Conservation (phyloP, 192 early-diverging fungal species). For the Mortierella alpina region DNA sequence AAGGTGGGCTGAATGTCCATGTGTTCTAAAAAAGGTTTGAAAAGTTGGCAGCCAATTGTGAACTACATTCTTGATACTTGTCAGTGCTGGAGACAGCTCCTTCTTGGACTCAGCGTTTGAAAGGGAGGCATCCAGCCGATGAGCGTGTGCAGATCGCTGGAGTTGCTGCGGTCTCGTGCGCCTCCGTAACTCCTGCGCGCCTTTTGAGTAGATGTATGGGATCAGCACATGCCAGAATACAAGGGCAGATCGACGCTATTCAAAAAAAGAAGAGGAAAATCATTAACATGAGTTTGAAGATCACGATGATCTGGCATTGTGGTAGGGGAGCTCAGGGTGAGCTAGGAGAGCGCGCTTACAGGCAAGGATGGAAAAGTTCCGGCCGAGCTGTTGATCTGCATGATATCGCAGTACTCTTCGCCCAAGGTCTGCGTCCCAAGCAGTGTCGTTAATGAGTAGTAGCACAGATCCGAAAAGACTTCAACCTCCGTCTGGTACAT, state of each 20-base stretch:
- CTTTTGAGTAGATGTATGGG: conserved; percentile 57
- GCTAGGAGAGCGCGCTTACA: conserved; percentile 41
- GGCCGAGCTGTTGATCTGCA: conserved; percentile 66
- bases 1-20: conserved; percentile 75
- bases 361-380: conserved; percentile 63
- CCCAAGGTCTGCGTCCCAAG: conserved; percentile 90
- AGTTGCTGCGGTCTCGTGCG: conserved; percentile 35
- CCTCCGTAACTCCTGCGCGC: conserved; percentile 42
- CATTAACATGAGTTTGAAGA: conserved; percentile 26
- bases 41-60: conserved; percentile 52
- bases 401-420: conserved; percentile 95
- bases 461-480: conserved; percentile 70
- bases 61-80: conserved; percentile 11
- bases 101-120: conserved; percentile 24
- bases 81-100: conserved; percentile 27
- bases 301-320: conserved; percentile 26
- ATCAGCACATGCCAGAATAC: conserved; percentile 59
- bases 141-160: conserved; percentile 11
- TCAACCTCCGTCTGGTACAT: conserved; percentile 73
- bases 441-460: conserved; percentile 80
- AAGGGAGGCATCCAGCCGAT: conserved; percentile 37
- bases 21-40: conserved; percentile 59
- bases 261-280: conserved; percentile 18
- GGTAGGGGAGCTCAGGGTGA: conserved; percentile 15
- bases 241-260: conserved; percentile 52